Percentiles rank a stretch among this genome's conserved stretches.
Conservation (phyloP, 2,329 filamentous ascomycete species). For the Elsinoe necatrix region DNA sequence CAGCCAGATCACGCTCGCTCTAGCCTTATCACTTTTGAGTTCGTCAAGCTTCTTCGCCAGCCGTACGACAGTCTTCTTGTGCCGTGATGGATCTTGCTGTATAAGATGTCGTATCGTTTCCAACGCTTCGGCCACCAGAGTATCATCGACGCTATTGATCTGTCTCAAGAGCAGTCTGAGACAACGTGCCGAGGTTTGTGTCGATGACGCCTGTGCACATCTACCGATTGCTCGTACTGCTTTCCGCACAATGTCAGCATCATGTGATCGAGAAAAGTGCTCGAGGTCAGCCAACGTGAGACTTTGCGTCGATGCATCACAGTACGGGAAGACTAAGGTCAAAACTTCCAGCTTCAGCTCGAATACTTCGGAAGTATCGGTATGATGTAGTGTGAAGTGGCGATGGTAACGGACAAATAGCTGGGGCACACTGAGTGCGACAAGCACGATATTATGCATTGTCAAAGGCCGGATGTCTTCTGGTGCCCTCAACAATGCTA, state of each 20-base stretch:
- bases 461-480: conserved; percentile 84
- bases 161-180: conserved; percentile 75
- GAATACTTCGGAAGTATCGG: conserved; percentile 75
- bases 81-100: conserved; percentile 74
- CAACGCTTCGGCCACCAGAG: conserved; percentile 80
- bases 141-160: conserved; percentile 79
- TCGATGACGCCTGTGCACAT: conserved; percentile 69
- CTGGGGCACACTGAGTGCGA: conserved; percentile 65
- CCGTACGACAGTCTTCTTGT: conserved; percentile 76
- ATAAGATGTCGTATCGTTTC: conserved; percentile 95
- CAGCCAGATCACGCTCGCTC: conserved; percentile 94
- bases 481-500: conserved; percentile 75
- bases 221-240: conserved; percentile 87
- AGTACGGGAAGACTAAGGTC: conserved; percentile 82
- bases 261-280: conserved; percentile 72
- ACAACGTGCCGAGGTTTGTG: conserved; percentile 64
- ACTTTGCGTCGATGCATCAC: conserved; percentile 65
- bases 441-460: conserved; percentile 90
- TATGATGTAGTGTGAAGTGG: conserved; percentile 78
- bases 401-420: conserved; percentile 82
- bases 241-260: conserved; percentile 74
- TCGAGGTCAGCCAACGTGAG: conserved; percentile 87
- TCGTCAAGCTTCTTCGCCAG: conserved; percentile 87
- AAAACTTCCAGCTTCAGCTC: conserved; percentile 85
- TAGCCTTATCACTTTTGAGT: conserved; percentile 75